Evolutionary conservation across 768 basidiomycete species (phyloP).

Genomic region (Tulasnella calospora): DNA sequence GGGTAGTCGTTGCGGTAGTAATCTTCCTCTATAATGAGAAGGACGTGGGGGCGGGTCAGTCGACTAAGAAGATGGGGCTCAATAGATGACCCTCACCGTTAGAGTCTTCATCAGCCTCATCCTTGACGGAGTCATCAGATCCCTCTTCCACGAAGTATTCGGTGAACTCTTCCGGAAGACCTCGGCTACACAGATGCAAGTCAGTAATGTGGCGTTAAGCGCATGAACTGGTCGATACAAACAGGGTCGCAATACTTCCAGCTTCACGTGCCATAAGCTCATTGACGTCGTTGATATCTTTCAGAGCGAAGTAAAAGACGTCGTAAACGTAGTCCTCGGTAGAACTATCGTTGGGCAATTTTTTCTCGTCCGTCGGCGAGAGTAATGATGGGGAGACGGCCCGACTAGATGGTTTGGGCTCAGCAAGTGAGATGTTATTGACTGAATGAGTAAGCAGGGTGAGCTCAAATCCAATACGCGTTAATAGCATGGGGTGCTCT

Average conservation of each 20-base stretch:
- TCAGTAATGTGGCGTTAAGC: background rate
- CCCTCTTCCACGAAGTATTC: slow-evolving; percentile 10
- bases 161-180: slow-evolving; percentile 18
- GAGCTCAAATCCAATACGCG: background rate
- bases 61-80: background rate
- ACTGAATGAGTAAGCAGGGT: background rate
- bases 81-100: slow-evolving; percentile 2
- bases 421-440: slow-evolving; percentile 16
- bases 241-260: slow-evolving; percentile 18
- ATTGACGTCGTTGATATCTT: slow-evolving; percentile 4
- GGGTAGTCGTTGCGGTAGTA: slow-evolving; percentile 24
- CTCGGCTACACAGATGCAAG: background rate
- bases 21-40: slow-evolving; percentile 11
- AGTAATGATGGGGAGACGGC: background rate
- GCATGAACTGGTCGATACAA: background rate
- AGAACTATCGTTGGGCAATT: background rate
- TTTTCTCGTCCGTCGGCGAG: background rate
- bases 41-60: background rate
- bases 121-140: slow-evolving; percentile 18
- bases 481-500: background rate
- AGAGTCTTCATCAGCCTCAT: slow-evolving; percentile 24
- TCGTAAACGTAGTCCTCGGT: slow-evolving; percentile 27
- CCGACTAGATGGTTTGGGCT: background rate
- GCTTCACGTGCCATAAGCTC: slow-evolving; percentile 13
- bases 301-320: slow-evolving; percentile 24